Evolutionary conservation across 2,329 filamentous ascomycete genomes (phyloP), one percentile per base, ranked within the genome.

Genomic region (Periglandula ipomoeae): DNA sequence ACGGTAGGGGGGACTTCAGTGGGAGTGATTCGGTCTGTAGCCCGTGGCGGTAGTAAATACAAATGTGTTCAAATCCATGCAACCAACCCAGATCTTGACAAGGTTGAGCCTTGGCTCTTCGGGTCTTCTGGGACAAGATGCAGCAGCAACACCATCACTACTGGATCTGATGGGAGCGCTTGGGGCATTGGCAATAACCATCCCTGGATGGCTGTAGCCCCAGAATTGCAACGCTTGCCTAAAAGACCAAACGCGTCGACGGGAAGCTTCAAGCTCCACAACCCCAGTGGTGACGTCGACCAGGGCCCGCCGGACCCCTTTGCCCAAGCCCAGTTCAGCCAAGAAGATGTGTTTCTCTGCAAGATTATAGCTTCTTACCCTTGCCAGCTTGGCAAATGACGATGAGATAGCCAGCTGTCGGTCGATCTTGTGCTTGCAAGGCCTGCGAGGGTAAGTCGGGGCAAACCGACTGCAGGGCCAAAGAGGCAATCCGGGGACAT

Each of bases 251-350:
- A 30, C 27, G 27, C n/a, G n/a, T n/a, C n/a, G n/a, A n/a, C n/a
- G n/a, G n/a, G 27, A 8, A 30, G 27, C 22, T 32, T 38, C 7
- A 6, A 8, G 35, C 13, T 26, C 2, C 37, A 41, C 27, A 34
- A 45, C 15, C 24, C 44, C 5, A 23, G 32, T 32, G 34, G 44
- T 37, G 44, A 46, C 32, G 32, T 42, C 47, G 37, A 22, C 47
- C 35, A 27, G 13, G 11, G 22, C 39, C 22, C 22, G 20, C 39
- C 39, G n/a, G 39, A 41, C 22, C 39, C n/a, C 39, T 41, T 41
- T 41, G 11, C 17, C 20, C 6, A 19, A 38, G 7, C 35, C 35
- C 5, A 38, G n/a, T 30, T n/a, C n/a, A n/a, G n/a, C n/a, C n/a
- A n/a, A n/a, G n/a, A n/a, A n/a, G n/a, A n/a, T n/a, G n/a, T n/a